phyloP scores from a whole-genome alignment of 306 rosid genomes.

The Rosa rugosa region DNA sequence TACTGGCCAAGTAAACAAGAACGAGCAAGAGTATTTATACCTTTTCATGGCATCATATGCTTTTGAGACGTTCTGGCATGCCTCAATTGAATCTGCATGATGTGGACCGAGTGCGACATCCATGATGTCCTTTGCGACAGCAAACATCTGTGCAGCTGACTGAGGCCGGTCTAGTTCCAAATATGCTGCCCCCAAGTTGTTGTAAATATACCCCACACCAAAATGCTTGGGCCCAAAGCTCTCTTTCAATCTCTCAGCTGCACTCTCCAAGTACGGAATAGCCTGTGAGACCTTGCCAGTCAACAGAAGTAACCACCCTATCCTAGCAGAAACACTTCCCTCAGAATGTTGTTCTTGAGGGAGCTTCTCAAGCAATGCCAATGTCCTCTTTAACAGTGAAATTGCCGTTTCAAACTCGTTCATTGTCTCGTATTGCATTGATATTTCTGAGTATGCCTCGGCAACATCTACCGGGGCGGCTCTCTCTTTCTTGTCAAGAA shows the following conservation, averaged over 20 bases:
- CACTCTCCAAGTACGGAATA: constrained; percentile 84
- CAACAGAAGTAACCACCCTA: constrained; percentile 86
- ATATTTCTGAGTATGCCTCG: constrained; percentile 83
- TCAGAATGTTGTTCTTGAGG: constrained; percentile 93
- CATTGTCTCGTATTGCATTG: constrained; percentile 90
- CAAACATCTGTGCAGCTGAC: constrained; percentile 96
- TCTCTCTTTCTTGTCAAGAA: constrained; percentile 73
- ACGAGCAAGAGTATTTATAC: constrained; percentile 42
- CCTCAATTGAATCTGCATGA: constrained; percentile 81
- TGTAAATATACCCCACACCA: constrained; percentile 92
- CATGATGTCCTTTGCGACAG: constrained; percentile 90
- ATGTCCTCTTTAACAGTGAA: constrained; percentile 69
- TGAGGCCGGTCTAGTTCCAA: constrained; percentile 89
- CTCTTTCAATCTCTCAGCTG: constrained; percentile 82
- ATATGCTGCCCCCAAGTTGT: constrained; percentile 94
- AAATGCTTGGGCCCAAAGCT: constrained; percentile 95
- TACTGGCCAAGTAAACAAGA: constrained; percentile 3
- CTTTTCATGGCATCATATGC: constrained; percentile 79
- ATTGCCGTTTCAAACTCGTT: constrained; percentile 86
- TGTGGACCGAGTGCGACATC: constrained; percentile 92
- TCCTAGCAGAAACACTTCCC: constrained; percentile 85
- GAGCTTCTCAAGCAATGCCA: constrained; percentile 72
- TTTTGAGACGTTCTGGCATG: constrained; percentile 90
- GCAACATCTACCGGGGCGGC: constrained; percentile 66
- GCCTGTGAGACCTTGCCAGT: constrained; percentile 89